Evolutionary conservation across 192 early-diverging fungal species (phyloP), one percentile per base, ranked within the genome.

Genomic region (Lobosporangium transversale): DNA sequence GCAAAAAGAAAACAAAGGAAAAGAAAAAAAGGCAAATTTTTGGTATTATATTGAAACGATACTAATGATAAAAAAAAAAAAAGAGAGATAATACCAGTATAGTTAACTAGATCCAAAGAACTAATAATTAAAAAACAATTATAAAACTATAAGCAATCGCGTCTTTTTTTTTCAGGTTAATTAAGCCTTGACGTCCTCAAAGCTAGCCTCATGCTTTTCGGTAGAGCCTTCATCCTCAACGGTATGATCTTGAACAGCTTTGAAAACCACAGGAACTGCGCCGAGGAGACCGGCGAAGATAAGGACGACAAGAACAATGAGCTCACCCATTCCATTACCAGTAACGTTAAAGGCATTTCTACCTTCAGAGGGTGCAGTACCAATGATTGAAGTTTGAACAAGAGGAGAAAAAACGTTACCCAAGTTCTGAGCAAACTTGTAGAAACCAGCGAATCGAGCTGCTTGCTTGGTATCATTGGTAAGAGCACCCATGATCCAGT

Each of bases 401-500:
- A 66, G 30, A 5, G 63, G 63, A 23, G 71, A 62, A n/a, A 76
- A 32, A 45, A 76, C 44, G 66, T 58, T 64, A 21, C 71, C 71
- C 51, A 76, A 61, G 64, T 76, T 76, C 58, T 76, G 71, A 45
- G 55, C 30, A 20, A 76, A 76, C 71, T 76, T 76, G 71, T 76
- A 76, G 58, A 76, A 76, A 66, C 71, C 94, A 54, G 88, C 85
- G 70, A 87, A 94, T 44, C 89, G 89, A 35, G 91, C 84, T 60
- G 89, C 84, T 63, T 81, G 75, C 78, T 87, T 85, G 65, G 86
- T 84, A 71, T 96, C 91, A 82, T 95, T 95, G 27, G 92, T 89
- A 53, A 94, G 80, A 32, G 93, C 86, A 24, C 93, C 94, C 69
- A 96, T 89, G 29, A 96, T 68, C 93, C 93, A 96, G 89, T 96